Evolutionary conservation across 768 basidiomycete species (phyloP).

Genomic region (Suillus alpinus): DNA sequence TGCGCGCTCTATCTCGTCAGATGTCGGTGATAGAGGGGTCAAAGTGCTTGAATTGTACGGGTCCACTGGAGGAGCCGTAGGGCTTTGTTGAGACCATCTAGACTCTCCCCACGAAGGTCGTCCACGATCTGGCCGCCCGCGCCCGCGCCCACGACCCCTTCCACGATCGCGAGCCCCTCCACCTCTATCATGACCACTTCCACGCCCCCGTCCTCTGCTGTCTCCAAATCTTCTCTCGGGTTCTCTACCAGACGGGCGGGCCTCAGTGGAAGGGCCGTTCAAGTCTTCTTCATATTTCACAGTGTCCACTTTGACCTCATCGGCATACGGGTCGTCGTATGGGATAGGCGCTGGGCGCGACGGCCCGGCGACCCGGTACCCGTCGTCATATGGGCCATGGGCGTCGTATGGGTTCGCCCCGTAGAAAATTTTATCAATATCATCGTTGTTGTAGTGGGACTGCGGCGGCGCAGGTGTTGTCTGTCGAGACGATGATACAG

Average conservation of each 20-base stretch:
- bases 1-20: conserved; percentile 44
- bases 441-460: conserved; percentile 49
- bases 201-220: conserved; percentile 31
- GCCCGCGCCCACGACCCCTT: conserved; percentile 30
- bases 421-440: conserved; percentile 42
- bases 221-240: neutral
- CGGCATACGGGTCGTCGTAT: conserved; percentile 79
- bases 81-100: conserved; percentile 15
- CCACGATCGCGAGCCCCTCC: conserved; percentile 22
- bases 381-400: conserved; percentile 66
- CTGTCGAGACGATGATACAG: conserved; percentile 53
- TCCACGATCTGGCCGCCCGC: conserved; percentile 21
- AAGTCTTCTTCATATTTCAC: conserved; percentile 7
- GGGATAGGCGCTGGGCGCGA: conserved; percentile 67
- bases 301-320: conserved; percentile 35
- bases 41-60: conserved; percentile 29
- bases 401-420: conserved; percentile 65
- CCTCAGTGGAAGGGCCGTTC: neutral
- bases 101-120: conserved; percentile 16
- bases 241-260: neutral
- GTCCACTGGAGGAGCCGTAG: conserved; percentile 18
- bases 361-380: conserved; percentile 48
- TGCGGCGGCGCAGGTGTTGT: conserved; percentile 53
- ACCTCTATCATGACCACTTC: conserved; percentile 31
- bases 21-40: conserved; percentile 40